Evolutionary conservation across 768 basidiomycete species (phyloP).

Genomic region (Amanita rimosa): DNA sequence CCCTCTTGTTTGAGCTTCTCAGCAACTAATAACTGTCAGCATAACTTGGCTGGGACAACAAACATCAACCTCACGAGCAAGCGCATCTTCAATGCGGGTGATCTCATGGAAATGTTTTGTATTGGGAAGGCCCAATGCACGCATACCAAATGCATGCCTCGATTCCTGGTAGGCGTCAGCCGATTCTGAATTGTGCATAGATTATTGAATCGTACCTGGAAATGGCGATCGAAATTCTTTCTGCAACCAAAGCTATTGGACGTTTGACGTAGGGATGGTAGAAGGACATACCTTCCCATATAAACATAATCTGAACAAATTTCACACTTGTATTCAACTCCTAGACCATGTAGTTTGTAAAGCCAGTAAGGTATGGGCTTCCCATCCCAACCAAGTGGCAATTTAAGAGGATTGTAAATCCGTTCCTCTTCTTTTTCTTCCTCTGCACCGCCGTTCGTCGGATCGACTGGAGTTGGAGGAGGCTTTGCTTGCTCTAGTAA

Average conservation of each 20-base stretch:
- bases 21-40: slow-evolving; percentile 48
- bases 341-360: slow-evolving; percentile 94
- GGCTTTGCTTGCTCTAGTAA: slow-evolving; percentile 58
- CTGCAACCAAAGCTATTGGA: slow-evolving; percentile 22
- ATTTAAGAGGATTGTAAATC: slow-evolving; percentile 95
- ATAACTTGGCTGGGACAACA: not conserved
- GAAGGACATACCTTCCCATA: slow-evolving; percentile 69
- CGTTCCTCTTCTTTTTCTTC: slow-evolving; percentile 94
- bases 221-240: slow-evolving; percentile 95
- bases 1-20: slow-evolving; percentile 97
- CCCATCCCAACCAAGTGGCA: slow-evolving; percentile 96
- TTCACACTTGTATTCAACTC: slow-evolving; percentile 97
- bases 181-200: not conserved
- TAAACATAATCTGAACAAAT: slow-evolving; percentile 96
- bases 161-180: slow-evolving; percentile 52
- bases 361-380: slow-evolving; percentile 99
- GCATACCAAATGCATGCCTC: slow-evolving; percentile 96
- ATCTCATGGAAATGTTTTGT: slow-evolving; percentile 99
- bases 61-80: slow-evolving; percentile 59
- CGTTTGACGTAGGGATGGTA: not conserved
- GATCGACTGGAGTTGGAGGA: slow-evolving; percentile 35
- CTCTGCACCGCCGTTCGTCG: slow-evolving; percentile 29
- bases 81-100: slow-evolving; percentile 91
- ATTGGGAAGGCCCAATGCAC: slow-evolving; percentile 91
- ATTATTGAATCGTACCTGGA: slow-evolving; percentile 46